Conservation (phyloP, 495 filamentous ascomycete genomes). For the Apodospora peruviana region DNA sequence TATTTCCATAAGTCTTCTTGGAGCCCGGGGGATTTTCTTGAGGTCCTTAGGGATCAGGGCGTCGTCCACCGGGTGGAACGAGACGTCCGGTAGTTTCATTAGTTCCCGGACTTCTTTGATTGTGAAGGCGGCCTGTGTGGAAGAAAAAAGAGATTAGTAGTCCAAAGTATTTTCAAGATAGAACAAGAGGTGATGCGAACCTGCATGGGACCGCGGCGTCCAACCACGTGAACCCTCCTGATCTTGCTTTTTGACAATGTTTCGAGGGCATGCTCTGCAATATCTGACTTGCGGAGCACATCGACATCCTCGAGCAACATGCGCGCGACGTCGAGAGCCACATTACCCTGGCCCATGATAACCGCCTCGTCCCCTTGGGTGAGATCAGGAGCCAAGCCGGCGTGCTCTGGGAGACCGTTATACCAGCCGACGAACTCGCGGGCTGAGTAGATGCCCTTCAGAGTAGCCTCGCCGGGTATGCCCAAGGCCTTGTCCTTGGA, state of each 20-base stretch:
- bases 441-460: slow-evolving; percentile 77
- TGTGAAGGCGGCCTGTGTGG: slow-evolving; percentile 72
- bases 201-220: slow-evolving; percentile 83
- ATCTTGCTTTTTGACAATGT: slow-evolving; percentile 66
- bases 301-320: slow-evolving; percentile 74
- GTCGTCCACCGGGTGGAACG: slow-evolving; percentile 62
- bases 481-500: slow-evolving; percentile 71
- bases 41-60: slow-evolving; percentile 59
- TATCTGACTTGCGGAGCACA: slow-evolving; percentile 74
- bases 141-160: neutral
- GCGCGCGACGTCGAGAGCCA: slow-evolving; percentile 87
- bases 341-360: slow-evolving; percentile 92
- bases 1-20: slow-evolving; percentile 72
- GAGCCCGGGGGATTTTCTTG: slow-evolving; percentile 61
- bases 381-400: slow-evolving; percentile 70
- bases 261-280: slow-evolving; percentile 75
- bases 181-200: slow-evolving; percentile 27
- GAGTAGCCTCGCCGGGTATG: slow-evolving; percentile 70
- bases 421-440: slow-evolving; percentile 98
- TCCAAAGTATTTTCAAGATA: neutral
- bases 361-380: slow-evolving; percentile 75
- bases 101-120: slow-evolving; percentile 90
- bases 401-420: slow-evolving; percentile 85
- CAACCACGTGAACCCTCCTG: slow-evolving; percentile 76
- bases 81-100: slow-evolving; percentile 66